Evolutionary conservation across 768 basidiomycete species (phyloP).

Genomic region (Amanita rimosa): DNA sequence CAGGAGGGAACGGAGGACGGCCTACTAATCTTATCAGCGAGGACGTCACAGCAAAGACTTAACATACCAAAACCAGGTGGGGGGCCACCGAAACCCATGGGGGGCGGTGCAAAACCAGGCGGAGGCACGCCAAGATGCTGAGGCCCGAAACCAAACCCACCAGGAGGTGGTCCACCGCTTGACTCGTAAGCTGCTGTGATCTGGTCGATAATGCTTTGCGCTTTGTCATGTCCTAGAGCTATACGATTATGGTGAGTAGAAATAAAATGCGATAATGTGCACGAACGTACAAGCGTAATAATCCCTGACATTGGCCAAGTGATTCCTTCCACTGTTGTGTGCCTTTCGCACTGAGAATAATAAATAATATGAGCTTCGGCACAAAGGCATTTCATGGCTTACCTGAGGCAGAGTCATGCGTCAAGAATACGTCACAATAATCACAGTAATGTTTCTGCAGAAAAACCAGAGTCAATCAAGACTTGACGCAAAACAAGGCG

Average conservation of each 20-base stretch:
- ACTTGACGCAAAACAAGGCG: not conserved
- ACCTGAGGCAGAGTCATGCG: constrained; percentile 93
- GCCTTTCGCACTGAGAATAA: constrained; percentile 77
- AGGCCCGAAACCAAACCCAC: constrained; percentile 79
- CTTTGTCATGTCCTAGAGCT: constrained; percentile 93
- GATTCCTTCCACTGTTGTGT: constrained; percentile 96
- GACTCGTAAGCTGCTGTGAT: constrained; percentile 91
- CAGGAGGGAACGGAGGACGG: constrained; percentile 65
- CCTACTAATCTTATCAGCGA: constrained; percentile 21
- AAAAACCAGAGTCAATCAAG: constrained; percentile 1
- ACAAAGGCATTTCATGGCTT: constrained; percentile 11
- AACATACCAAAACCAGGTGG: constrained; percentile 45
- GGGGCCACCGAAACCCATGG: constrained; percentile 38
- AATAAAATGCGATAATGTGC: not conserved
- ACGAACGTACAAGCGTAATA: constrained; percentile 80
- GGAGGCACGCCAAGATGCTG: constrained; percentile 59
- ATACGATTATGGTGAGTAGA: constrained; percentile 8
- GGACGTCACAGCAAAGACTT: constrained; percentile 14
- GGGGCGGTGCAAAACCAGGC: constrained; percentile 33
- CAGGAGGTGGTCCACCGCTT: constrained; percentile 76
- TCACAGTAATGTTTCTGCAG: constrained; percentile 87
- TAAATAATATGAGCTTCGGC: constrained; percentile 6
- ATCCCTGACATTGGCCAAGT: constrained; percentile 90
- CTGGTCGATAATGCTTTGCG: constrained; percentile 96
- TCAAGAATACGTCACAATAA: constrained; percentile 89